Conservation (phyloP, 1,139 yeast species). For the Suhomyces panamericanus region DNA sequence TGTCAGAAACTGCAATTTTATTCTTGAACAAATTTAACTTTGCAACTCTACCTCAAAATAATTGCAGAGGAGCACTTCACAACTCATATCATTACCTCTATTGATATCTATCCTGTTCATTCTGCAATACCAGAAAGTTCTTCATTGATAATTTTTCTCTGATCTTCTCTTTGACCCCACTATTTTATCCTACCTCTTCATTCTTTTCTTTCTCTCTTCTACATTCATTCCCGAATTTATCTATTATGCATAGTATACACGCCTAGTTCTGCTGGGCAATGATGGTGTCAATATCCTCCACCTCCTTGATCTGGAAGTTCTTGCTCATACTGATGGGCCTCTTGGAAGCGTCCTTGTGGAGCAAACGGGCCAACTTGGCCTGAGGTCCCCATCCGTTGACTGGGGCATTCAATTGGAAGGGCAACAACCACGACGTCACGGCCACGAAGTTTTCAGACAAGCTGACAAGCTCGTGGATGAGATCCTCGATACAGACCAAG, state of each 20-base stretch:
- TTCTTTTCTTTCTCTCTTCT: neutral
- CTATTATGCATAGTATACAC: constrained; percentile 7
- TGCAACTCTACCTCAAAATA: no score
- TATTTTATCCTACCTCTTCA: no score
- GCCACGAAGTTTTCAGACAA: constrained; percentile 63
- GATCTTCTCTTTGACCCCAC: neutral
- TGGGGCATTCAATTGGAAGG: constrained; percentile 68
- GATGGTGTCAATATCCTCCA: constrained; percentile 62
- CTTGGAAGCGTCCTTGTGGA: constrained; percentile 45
- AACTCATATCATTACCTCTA: no score
- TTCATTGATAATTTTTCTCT: no score
- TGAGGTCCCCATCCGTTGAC: constrained; percentile 71
- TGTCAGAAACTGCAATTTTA: no score
- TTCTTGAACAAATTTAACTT: no score
- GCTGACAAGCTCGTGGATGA: constrained; percentile 65
- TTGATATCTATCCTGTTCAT: no score
- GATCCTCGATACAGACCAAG: constrained; percentile 75
- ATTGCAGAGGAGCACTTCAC: no score
- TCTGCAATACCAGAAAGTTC: no score
- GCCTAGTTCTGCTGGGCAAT: constrained; percentile 60
- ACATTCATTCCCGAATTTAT: neutral
- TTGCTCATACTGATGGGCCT: constrained; percentile 59
- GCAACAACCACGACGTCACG: constrained; percentile 62
- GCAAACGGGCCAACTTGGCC: constrained; percentile 53
- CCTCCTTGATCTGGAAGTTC: constrained; percentile 62